Base-by-base conservation (phyloP, 2,329 filamentous ascomycete species). In the Ramularia endophylla region DNA sequence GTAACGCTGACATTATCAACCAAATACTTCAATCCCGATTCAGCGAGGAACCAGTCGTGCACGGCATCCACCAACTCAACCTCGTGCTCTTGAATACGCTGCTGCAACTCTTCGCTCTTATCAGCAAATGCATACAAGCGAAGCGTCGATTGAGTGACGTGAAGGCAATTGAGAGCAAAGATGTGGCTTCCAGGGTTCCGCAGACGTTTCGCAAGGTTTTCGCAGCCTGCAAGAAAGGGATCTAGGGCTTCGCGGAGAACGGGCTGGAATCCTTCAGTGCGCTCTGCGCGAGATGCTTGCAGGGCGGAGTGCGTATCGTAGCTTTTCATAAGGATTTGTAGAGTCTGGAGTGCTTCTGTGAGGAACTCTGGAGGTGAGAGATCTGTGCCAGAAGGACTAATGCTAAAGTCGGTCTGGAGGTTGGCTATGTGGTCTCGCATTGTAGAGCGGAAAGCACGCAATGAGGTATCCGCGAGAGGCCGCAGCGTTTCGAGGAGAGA, bases 241-340 rank as follows among this genome's bases (percentile, higher is more conserved):
- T 95, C 86, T 27, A 97, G 79, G 0, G 87, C 82, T 55, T 90
- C 85, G 29, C 73, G 71, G 13, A 95, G 70, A 15, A 95, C 80
- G 5, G 80, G 75, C 34, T 85, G 75, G 55, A 95, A 94, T 27
- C 80, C 81, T 28, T 77, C 74, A 47, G 83, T 81, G 37, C 75
- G 71, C 45, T 78, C 72, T 7, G 73, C 16, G 57, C 61, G 28
- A 36, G 50, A 40, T 1, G 70, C 65, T 2, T 75, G 66, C 2
- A 81, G 77, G 17, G 92, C 70, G 0, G 89, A 94, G 22, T 25
- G 22, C 1, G 85, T 84, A 52, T 94, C 87, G 58, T 89, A 90
- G 15, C 85, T 92, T 59, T 84, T 85, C 72, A 95, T 85, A 37
- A 97, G 81, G 5, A 79, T 74, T 27, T 74, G 77, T 7, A 98